Conservation (phyloP, 768 basidiomycete species). For the Xanthoconium stramineum region DNA sequence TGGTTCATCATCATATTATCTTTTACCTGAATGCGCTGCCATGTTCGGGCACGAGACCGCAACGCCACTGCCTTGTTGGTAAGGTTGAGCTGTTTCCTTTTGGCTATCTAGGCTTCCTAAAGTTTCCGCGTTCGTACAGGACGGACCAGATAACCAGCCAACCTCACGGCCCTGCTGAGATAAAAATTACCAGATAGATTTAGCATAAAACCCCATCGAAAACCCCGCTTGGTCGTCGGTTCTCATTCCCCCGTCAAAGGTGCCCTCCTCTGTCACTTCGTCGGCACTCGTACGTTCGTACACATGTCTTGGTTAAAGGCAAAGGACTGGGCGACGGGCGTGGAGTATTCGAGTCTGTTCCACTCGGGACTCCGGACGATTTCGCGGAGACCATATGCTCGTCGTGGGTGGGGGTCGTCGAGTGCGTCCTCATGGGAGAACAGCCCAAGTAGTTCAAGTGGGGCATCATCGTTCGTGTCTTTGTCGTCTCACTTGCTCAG, state of each 20-base stretch:
- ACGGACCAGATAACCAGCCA: background rate
- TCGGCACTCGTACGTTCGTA: background rate
- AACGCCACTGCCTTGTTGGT: slow-evolving; percentile 6
- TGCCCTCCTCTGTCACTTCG: background rate
- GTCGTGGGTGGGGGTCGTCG: slow-evolving; percentile 4
- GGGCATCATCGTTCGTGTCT: background rate
- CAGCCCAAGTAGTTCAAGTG: background rate
- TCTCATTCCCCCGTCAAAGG: background rate
- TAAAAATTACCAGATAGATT: slow-evolving; percentile 25
- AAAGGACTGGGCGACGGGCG: slow-evolving; percentile 28
- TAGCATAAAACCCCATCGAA: slow-evolving; percentile 9
- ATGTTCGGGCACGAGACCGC: slow-evolving; percentile 2
- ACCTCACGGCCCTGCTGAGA: slow-evolving; percentile 17
- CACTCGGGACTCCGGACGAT: slow-evolving; percentile 35
- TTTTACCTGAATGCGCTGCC: slow-evolving; percentile 11
- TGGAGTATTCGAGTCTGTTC: slow-evolving; percentile 35
- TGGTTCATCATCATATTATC: background rate
- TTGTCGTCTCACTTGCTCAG: slow-evolving; percentile 10
- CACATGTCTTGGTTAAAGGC: slow-evolving; percentile 32
- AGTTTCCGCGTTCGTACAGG: slow-evolving; percentile 1
- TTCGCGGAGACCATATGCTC: slow-evolving; percentile 13
- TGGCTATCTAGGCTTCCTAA: slow-evolving; percentile 8
- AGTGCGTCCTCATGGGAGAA: slow-evolving; percentile 3
- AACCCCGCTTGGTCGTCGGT: background rate
- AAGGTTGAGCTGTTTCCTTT: slow-evolving; percentile 9